Evolutionary conservation across 164 flowering plant genomes (phyloP).

Genomic region (Nymphaea thermarum): DNA sequence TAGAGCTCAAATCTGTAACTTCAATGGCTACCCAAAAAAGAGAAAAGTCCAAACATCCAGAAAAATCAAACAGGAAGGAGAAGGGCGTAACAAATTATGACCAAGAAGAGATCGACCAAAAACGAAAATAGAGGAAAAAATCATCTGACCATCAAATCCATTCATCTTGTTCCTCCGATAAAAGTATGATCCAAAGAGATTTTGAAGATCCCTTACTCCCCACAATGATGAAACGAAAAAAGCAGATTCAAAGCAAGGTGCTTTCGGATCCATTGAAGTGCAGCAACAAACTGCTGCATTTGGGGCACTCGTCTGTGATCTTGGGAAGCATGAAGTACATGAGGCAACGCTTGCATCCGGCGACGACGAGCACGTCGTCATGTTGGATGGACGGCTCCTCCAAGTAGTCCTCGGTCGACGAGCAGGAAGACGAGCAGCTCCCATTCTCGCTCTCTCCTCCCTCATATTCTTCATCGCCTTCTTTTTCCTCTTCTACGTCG

Average conservation of each 20-base stretch:
- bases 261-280: slow-evolving; percentile 20
- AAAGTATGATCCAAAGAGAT: background rate
- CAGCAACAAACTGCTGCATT: slow-evolving; percentile 16
- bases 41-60: background rate
- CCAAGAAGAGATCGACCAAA: background rate
- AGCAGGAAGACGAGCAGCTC: slow-evolving; percentile 28
- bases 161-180: background rate
- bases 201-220: background rate
- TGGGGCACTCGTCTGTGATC: slow-evolving; percentile 16
- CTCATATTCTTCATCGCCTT: slow-evolving; percentile 27
- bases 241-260: slow-evolving; percentile 4
- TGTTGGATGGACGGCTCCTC: slow-evolving; percentile 1
- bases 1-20: slow-evolving; percentile 4
- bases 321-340: slow-evolving; percentile 29
- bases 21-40: slow-evolving; percentile 3
- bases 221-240: background rate
- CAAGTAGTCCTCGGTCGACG: slow-evolving; percentile 7
- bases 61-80: background rate
- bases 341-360: slow-evolving; percentile 23
- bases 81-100: background rate
- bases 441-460: slow-evolving; percentile 48
- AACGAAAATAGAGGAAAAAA: background rate
- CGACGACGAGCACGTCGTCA: slow-evolving; percentile 19
- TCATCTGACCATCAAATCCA: background rate
- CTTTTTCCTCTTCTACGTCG: slow-evolving; percentile 7